phyloP scores from a whole-genome alignment of 2,329 filamentous ascomycete genomes.

The Ramularia collo-cygni region DNA sequence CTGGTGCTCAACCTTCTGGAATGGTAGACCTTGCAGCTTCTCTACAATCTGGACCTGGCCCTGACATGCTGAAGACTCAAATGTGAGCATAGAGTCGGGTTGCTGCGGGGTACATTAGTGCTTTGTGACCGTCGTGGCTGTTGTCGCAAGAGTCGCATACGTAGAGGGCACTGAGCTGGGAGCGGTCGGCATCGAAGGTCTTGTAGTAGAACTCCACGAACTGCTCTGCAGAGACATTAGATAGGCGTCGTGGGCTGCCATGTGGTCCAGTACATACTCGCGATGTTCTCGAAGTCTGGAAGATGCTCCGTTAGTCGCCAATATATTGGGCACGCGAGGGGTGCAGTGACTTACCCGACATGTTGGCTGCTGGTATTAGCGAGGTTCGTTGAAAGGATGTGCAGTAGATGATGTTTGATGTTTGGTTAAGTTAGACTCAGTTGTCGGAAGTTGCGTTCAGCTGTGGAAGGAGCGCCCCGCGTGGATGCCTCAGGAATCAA shows the following conservation, averaged over 20 bases:
- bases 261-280: slow-evolving; percentile 22
- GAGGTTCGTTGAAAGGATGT: no score
- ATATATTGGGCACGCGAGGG: neutral
- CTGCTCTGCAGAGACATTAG: slow-evolving; percentile 54
- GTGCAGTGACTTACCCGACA: slow-evolving; percentile 17
- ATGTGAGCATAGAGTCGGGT: slow-evolving; percentile 84
- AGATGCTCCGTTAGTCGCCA: slow-evolving; percentile 1
- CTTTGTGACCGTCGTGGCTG: slow-evolving; percentile 28
- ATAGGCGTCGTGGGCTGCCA: neutral
- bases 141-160: slow-evolving; percentile 42
- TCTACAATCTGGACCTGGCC: slow-evolving; percentile 63
- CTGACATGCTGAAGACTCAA: slow-evolving; percentile 64
- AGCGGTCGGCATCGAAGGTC: slow-evolving; percentile 70
- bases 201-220: slow-evolving; percentile 90
- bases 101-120: slow-evolving; percentile 47
- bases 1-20: slow-evolving; percentile 73
- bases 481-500: no score
- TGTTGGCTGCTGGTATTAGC: slow-evolving; percentile 2
- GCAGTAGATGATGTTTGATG: no score
- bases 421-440: no score
- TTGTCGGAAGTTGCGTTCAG: no score
- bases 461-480: no score
- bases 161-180: slow-evolving; percentile 64
- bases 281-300: slow-evolving; percentile 29
- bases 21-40: slow-evolving; percentile 79